A percentile compares a stretch with the other conserved stretches of the same genome.
Evolutionary conservation across 306 rosid genomes (phyloP).

Genomic region (Begonia peltatifolia): DNA sequence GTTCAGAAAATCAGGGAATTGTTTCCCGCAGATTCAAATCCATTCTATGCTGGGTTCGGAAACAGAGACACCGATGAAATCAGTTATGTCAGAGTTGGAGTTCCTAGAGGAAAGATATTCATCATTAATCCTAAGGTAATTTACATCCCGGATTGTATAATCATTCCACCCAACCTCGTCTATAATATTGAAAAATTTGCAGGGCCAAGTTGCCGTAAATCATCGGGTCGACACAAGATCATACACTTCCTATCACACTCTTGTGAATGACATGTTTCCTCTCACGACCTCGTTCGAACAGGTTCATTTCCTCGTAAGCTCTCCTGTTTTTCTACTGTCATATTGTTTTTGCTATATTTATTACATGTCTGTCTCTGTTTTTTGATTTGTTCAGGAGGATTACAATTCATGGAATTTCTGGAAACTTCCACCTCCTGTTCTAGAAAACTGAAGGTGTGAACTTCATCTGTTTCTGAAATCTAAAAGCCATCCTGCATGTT

Average conservation of each 20-base stretch:
- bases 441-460: constrained; percentile 25
- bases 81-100: constrained; percentile 92
- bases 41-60: constrained; percentile 98
- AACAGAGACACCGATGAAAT: constrained; percentile 92
- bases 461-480: background rate
- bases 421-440: constrained; percentile 47
- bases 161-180: constrained; percentile 4
- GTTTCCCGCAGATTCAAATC: constrained; percentile 81
- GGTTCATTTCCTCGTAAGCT: constrained; percentile 24
- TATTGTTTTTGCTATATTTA: background rate
- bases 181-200: constrained; percentile 23
- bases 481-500: no score
- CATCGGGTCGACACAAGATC: constrained; percentile 59
- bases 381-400: constrained; percentile 54
- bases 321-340: background rate
- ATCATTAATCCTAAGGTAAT: constrained; percentile 85
- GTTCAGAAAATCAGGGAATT: constrained; percentile 65
- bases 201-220: constrained; percentile 87
- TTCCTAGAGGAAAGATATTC: constrained; percentile 86
- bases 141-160: constrained; percentile 3
- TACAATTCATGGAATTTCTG: constrained; percentile 91
- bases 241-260: constrained; percentile 75
- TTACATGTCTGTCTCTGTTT: background rate
- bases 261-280: constrained; percentile 89
- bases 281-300: constrained; percentile 44